phyloP scores from a whole-genome alignment of 345 rosid species.

The Sapria himalayana region DNA sequence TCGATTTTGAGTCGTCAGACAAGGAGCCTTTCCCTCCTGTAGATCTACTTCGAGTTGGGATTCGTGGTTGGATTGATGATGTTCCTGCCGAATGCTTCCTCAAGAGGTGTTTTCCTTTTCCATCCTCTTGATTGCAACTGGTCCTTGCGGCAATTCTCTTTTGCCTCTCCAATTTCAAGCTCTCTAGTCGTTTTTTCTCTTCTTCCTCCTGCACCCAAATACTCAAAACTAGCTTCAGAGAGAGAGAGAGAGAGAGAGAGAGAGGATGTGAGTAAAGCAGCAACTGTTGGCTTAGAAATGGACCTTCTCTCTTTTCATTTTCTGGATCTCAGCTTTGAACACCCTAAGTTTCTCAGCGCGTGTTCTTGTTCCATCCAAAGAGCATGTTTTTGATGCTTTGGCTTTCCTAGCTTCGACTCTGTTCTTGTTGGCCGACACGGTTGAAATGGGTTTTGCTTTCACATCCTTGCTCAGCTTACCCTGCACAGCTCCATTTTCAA shows the following conservation, averaged over 20 bases:
- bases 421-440: constrained; percentile 40
- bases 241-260: neutral
- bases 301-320: constrained; percentile 89
- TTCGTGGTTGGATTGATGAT: constrained; percentile 47
- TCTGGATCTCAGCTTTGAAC: constrained; percentile 87
- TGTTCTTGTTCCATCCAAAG: constrained; percentile 78
- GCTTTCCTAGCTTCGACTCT: constrained; percentile 57
- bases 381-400: constrained; percentile 60
- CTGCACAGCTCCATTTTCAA: constrained; percentile 12
- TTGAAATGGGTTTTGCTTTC: constrained; percentile 30
- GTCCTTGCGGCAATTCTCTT: constrained; percentile 72
- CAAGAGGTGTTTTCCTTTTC: constrained; percentile 30
- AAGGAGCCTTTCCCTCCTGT: too few species aligned
- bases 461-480: constrained; percentile 23
- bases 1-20: constrained; percentile 32
- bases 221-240: too few species aligned
- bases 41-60: constrained; percentile 25
- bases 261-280: too few species aligned
- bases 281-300: constrained; percentile 1
- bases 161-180: constrained; percentile 62
- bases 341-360: constrained; percentile 86
- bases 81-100: constrained; percentile 52
- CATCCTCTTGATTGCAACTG: constrained; percentile 24
- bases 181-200: constrained; percentile 52
- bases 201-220: constrained; percentile 82